A percentile compares a stretch with the other conserved stretches of the same genome.
These are phyloP conservation scores for Tetracentron sinense DNA, from an alignment of 164 flowering plant species.

Conservation along the genomic window DNA sequence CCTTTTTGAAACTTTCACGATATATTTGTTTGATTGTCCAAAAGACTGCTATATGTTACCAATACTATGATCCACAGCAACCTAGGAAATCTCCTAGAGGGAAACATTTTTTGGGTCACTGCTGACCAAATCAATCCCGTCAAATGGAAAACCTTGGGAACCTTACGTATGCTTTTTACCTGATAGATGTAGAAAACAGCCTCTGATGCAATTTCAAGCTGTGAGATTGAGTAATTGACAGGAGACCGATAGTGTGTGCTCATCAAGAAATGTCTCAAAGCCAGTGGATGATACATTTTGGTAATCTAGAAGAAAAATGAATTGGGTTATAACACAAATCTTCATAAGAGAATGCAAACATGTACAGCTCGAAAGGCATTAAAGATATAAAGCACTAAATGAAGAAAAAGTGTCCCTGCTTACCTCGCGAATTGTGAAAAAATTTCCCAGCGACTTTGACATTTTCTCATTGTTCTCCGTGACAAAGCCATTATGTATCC, in stretches of 20 bases:
- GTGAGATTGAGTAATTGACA: slow-evolving; percentile 63
- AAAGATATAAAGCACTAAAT: neutral
- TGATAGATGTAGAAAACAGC: slow-evolving; percentile 73
- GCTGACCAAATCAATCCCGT: neutral
- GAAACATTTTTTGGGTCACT: neutral
- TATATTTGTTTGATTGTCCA: no score
- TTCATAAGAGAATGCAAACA: neutral
- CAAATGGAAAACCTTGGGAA: neutral
- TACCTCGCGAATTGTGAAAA: slow-evolving; percentile 89
- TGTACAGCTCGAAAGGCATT: neutral
- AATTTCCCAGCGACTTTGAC: slow-evolving; percentile 89
- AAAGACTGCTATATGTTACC: no score
- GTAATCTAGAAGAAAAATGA: slow-evolving; percentile 51
- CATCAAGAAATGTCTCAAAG: slow-evolving; percentile 81
- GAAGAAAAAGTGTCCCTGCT: neutral
- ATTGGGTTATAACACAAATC: neutral
- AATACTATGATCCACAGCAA: no score
- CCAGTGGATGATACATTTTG: slow-evolving; percentile 71
- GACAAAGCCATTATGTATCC: slow-evolving; percentile 97
- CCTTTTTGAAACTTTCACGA: neutral
- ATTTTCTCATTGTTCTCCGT: slow-evolving; percentile 81
- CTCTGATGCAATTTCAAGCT: slow-evolving; percentile 73
- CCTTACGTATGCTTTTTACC: slow-evolving; percentile 34
- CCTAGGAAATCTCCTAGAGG: no score
- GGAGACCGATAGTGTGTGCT: slow-evolving; percentile 85